phyloP scores from a whole-genome alignment of 2,329 filamentous ascomycete genomes.

The Fusarium albidum region DNA sequence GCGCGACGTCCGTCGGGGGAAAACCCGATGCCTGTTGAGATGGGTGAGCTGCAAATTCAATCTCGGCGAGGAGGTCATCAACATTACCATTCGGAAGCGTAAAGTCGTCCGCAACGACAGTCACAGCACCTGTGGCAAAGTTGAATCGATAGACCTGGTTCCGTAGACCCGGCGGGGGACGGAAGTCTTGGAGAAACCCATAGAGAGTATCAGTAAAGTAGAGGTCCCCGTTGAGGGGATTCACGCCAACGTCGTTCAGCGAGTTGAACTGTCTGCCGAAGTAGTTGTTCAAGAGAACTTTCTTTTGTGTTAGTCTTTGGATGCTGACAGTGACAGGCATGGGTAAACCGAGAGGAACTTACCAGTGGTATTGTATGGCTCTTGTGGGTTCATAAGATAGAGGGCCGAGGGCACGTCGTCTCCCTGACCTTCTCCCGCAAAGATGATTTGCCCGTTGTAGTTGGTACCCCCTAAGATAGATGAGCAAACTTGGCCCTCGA shows the following conservation, averaged over 20 bases:
- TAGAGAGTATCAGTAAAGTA: constrained; percentile 72
- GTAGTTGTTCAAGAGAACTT: constrained; percentile 65
- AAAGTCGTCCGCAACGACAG: constrained; percentile 66
- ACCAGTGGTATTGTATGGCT: constrained; percentile 61
- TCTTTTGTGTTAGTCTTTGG: not conserved
- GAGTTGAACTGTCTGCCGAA: constrained; percentile 68
- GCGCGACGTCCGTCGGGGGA: constrained; percentile 59
- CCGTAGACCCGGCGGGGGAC: constrained; percentile 59
- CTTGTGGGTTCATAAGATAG: constrained; percentile 40
- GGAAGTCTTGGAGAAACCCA: constrained; percentile 66
- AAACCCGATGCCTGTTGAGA: constrained; percentile 57
- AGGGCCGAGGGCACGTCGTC: constrained; percentile 39
- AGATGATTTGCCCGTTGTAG: constrained; percentile 58
- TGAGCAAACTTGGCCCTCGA: not conserved
- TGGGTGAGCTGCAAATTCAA: not conserved
- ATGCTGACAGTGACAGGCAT: accelerated
- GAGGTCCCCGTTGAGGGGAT: constrained; percentile 63
- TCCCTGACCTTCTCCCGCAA: constrained; percentile 60
- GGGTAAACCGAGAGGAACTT: constrained; percentile 2
- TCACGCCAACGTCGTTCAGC: constrained; percentile 64
- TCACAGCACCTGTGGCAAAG: constrained; percentile 57
- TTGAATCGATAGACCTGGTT: constrained; percentile 68
- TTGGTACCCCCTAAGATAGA: constrained; percentile 54
- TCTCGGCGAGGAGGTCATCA: accelerated
- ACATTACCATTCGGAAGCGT: constrained; percentile 58